Evolutionary conservation across 2,329 filamentous ascomycete species (phyloP), one percentile per base, ranked within the genome.

Genomic region (Aureobasidium pullulans): DNA sequence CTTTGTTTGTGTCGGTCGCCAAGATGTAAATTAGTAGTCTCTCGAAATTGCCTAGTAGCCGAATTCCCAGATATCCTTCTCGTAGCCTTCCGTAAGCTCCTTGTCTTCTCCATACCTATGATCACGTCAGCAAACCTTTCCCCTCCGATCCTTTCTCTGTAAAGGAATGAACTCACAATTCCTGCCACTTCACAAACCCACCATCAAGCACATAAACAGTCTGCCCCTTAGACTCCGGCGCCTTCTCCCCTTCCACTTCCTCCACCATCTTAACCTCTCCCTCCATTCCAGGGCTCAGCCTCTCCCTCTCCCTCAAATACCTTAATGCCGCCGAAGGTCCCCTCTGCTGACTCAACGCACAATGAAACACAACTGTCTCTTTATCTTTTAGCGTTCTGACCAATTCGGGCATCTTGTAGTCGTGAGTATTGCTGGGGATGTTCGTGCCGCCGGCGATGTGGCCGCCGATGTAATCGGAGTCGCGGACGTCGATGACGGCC

Each of bases 361-460:
- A 99, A 76, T 99, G 94, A 73, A 99, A 99, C 1, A 99, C 84
- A 13, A 99, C 90, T 10, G 82, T 87, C 59, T 94, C 84, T 72
- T 90, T 91, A 69, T 87, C 84, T 64, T 84, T 78, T 49, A 96
- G 81, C 44, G 82, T 85, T 60, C 90, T 84, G 11, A 96, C 80
- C n/a, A 99, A 83, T 63, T 91, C 89, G 0, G 92, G 88, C 72
- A 94, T 84, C 65, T 81, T 84, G 70, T 83, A 82, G 67, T 96
- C 89, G 50, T 97, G 82, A 16, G 84, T 83, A 47, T 75, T 76
- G 53, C 83, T 88, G 0, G 94, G 91, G 11, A 90, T 81, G 79
- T 96, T 89, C 54, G 81, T 83, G 36, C 86, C 88, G 61, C 84
- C 84, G 61, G 80, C 80, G 74, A 97, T 96, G 75, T 96, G 92